Evolutionary conservation across 1,284 basidiomycete genomes (phyloP), one percentile per base, ranked within the genome.

Genomic region (Takashimella koratensis): DNA sequence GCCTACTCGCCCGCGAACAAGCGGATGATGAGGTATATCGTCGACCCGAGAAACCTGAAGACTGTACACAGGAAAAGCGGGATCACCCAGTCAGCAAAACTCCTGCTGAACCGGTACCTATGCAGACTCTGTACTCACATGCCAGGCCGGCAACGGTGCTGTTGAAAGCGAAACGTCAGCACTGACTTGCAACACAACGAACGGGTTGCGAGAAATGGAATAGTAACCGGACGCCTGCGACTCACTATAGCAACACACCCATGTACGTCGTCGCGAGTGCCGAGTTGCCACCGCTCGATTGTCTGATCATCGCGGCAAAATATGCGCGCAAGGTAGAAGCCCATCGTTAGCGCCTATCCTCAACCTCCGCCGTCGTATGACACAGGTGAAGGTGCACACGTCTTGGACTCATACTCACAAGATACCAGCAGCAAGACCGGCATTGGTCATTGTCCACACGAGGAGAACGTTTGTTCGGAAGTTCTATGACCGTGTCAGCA

Each of bases 141-240:
- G 89, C 88, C 44, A 95, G 82, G 13, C 87, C 86, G 2, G 89
- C 88, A 41, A 95, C 90, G 2, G 88, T 90, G 73, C 62, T 36
- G 81, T 78, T 75, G 82, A 16, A 75, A 77, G 12, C 80, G 5
- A 43, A 36, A 16, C 12, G 49, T 57, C 58, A n/a, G 81, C 75
- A 26, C 80, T 82, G 56, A 6, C 24, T 45, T 22, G 50, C 16
- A 44, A 43, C 53, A 23, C 50, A 13, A 22, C 47, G 12, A 23
- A 48, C 25, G 43, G 19, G 44, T 45, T 12, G n/a, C n/a, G n/a
- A n/a, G n/a, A n/a, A n/a, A n/a, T n/a, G n/a, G n/a, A n/a, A n/a
- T n/a, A n/a, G n/a, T n/a, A n/a, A n/a, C n/a, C n/a, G n/a, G 27
- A 41, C 43, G 10, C 42, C 13, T 23, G 11, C n/a, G 6, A 58